Percentiles rank a stretch among this genome's conserved stretches.
Conservation (phyloP, 2,329 filamentous ascomycete species). For the Domatiomyces globalis region DNA sequence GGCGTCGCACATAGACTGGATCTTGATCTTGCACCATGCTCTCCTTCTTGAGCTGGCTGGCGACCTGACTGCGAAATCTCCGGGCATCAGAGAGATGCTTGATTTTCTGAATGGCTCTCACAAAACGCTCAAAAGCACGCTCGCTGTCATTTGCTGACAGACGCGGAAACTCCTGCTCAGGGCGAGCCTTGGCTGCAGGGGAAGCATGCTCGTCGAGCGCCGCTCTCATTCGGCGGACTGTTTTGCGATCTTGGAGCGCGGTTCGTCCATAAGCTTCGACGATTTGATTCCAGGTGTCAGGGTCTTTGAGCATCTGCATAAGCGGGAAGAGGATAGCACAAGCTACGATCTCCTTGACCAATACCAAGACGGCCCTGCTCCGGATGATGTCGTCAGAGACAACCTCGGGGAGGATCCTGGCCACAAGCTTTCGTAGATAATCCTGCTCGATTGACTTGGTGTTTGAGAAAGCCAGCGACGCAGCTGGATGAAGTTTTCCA, state of each 20-base stretch:
- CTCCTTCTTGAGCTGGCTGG: constrained; percentile 81
- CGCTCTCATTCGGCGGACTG: constrained; percentile 77
- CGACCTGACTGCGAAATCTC: constrained; percentile 78
- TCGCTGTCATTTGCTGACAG: constrained; percentile 74
- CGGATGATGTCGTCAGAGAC: constrained; percentile 60
- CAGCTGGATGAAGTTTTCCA: constrained; percentile 76
- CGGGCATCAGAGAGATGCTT: constrained; percentile 87
- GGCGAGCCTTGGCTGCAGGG: constrained; percentile 53
- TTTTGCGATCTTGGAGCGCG: constrained; percentile 88
- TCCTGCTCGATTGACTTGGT: constrained; percentile 76
- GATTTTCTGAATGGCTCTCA: constrained; percentile 73
- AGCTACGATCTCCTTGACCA: constrained; percentile 80
- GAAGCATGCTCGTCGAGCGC: constrained; percentile 89
- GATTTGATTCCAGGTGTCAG: constrained; percentile 94
- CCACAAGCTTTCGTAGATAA: constrained; percentile 63
- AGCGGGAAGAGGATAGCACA: constrained; percentile 81
- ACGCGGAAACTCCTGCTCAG: constrained; percentile 59
- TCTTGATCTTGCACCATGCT: constrained; percentile 65
- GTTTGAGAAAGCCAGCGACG: constrained; percentile 68
- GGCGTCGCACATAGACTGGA: constrained; percentile 67
- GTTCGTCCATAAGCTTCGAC: constrained; percentile 79
- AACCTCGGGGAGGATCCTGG: constrained; percentile 57
- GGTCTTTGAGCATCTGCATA: constrained; percentile 67
- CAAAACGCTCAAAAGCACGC: constrained; percentile 85
- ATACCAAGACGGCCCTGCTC: constrained; percentile 63